Conservation (phyloP, 352 stramenopile genomes). For the Pythium pyrilobum region DNA sequence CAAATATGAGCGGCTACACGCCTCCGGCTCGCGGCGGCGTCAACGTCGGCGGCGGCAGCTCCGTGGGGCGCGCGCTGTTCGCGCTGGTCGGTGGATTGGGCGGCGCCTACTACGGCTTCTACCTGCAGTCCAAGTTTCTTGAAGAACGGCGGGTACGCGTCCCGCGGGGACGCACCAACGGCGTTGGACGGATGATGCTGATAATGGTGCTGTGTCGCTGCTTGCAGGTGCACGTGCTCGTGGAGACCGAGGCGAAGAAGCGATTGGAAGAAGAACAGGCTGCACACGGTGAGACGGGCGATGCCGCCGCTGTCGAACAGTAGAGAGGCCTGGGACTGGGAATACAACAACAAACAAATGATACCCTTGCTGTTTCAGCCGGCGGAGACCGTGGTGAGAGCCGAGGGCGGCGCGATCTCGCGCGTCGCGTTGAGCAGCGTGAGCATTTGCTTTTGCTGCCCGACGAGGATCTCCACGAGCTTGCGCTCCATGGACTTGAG, state of each 20-base stretch:
- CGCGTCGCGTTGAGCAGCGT: constrained; percentile 36
- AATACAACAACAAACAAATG: constrained; percentile 2
- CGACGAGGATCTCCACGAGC: constrained; percentile 78
- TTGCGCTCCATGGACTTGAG: constrained; percentile 75
- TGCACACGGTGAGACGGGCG: background rate
- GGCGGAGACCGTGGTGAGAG: background rate
- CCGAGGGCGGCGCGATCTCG: constrained; percentile 24
- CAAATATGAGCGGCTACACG: constrained; percentile 18
- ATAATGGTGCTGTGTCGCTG: background rate
- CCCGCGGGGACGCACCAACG: background rate
- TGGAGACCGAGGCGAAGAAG: constrained; percentile 60
- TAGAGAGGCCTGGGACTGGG: too few species aligned
- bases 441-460: constrained; percentile 81
- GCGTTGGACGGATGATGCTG: too few species aligned
- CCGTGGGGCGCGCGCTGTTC: constrained; percentile 58
- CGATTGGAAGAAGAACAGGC: constrained; percentile 46
- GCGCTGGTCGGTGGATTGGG: constrained; percentile 59
- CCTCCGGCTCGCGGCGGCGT: constrained; percentile 29
- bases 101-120: constrained; percentile 76
- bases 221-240: constrained; percentile 35
- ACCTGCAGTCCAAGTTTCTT: constrained; percentile 80
- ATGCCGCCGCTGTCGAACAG: too few species aligned
- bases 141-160: constrained; percentile 59
- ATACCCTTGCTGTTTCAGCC: background rate
- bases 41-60: constrained; percentile 72